These are phyloP conservation scores for Arxiozyma telluris DNA, from an alignment of 1,139 yeast genomes.

Conservation along the genomic window DNA sequence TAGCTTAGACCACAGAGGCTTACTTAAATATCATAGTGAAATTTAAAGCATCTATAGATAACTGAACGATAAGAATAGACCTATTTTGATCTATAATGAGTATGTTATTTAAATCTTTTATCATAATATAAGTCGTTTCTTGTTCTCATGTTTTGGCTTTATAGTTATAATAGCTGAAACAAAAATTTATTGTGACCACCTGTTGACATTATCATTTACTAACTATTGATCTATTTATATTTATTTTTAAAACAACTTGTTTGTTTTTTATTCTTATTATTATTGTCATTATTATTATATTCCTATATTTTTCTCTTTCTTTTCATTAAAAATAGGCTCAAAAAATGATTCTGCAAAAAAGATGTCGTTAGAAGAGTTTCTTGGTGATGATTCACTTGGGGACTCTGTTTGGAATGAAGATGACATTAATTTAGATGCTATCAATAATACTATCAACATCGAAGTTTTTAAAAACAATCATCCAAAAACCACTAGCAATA, in stretches of 20 bases:
- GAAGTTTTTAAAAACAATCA: conserved; percentile 18
- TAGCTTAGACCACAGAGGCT: background rate
- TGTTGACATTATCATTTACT: background rate
- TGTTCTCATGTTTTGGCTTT: too few species aligned
- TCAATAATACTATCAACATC: conserved; percentile 22
- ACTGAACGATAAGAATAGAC: background rate
- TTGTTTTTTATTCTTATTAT: background rate
- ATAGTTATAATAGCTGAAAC: too few species aligned
- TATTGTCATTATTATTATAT: background rate
- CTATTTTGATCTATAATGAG: conserved; percentile 1
- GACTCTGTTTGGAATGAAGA: conserved; percentile 31
- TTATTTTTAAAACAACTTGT: too few species aligned
- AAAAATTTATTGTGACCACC: too few species aligned
- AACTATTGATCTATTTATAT: background rate
- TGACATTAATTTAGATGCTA: conserved; percentile 25
- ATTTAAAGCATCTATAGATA: background rate
- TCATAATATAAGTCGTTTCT: background rate
- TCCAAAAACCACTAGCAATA: background rate
- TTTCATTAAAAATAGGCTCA: conserved; percentile 1
- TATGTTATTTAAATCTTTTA: background rate
- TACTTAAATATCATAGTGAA: background rate
- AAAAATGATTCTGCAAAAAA: conserved; percentile 25
- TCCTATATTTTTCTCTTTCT: background rate
- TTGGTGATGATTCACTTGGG: conserved; percentile 28
- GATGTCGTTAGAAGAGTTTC: conserved; percentile 31